phyloP scores from a whole-genome alignment of 768 basidiomycete genomes.

The Pisolithus orientalis region DNA sequence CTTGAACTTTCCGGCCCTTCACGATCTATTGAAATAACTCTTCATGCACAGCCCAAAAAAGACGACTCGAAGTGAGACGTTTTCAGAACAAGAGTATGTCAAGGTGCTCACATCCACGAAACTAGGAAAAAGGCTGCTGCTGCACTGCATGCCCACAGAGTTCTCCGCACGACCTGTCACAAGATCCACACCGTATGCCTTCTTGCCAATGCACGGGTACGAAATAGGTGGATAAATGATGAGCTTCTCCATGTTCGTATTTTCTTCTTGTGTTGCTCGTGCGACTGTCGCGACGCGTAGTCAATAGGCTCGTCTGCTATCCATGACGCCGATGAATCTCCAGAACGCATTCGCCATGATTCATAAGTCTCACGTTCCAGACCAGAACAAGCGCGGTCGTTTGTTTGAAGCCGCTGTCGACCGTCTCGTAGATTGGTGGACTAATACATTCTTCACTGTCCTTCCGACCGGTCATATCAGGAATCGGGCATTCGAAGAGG shows the following conservation, averaged over 20 bases:
- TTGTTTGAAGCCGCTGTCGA: constrained; percentile 80
- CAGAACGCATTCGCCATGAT: constrained; percentile 80
- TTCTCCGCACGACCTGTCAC: constrained; percentile 73
- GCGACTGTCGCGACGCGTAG: constrained; percentile 3
- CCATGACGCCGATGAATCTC: constrained; percentile 72
- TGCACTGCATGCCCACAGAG: constrained; percentile 59
- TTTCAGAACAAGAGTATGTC: neutral
- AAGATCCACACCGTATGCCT: constrained; percentile 86
- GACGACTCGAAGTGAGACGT: constrained; percentile 41
- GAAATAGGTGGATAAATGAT: constrained; percentile 86
- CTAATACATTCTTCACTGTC: constrained; percentile 60
- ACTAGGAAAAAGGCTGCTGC: constrained; percentile 37
- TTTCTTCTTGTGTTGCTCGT: neutral
- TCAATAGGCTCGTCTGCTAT: constrained; percentile 78
- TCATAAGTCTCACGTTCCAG: constrained; percentile 75
- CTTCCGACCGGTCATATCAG: constrained; percentile 60
- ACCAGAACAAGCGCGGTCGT: constrained; percentile 73
- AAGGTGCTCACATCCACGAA: constrained; percentile 21
- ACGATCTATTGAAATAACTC: constrained; percentile 64
- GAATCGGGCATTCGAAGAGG: constrained; percentile 71
- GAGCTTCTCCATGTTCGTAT: constrained; percentile 68
- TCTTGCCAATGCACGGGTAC: constrained; percentile 61
- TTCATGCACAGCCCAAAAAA: constrained; percentile 40
- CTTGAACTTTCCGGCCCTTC: constrained; percentile 20
- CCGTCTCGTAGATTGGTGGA: constrained; percentile 83